phyloP scores from a whole-genome alignment of 78 protist species.

The Isochrysis galbana region DNA sequence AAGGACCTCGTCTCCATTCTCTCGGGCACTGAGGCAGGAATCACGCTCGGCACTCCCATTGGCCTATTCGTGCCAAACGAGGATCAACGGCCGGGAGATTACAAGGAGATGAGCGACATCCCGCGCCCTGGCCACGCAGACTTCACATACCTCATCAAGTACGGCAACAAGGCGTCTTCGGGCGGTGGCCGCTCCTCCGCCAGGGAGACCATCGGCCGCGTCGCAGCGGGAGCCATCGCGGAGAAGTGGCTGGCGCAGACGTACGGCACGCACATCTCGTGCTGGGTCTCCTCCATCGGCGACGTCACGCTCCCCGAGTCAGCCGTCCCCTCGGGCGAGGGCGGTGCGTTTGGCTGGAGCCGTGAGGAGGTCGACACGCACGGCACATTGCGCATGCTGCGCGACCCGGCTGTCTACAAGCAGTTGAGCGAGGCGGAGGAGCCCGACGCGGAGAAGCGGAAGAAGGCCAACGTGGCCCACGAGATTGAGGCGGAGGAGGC shows the following conservation, averaged over 20 bases:
- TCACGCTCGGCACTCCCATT: too few species aligned
- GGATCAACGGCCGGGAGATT: slow-evolving; percentile 80
- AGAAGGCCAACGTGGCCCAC: neutral
- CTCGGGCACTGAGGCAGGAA: slow-evolving; percentile 65
- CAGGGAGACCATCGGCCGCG: slow-evolving; percentile 74
- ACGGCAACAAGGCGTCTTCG: slow-evolving; percentile 41
- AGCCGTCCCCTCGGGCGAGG: neutral
- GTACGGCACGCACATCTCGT: slow-evolving; percentile 53
- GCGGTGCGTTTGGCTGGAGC: neutral
- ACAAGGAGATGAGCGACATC: slow-evolving; percentile 53
- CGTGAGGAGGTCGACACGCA: slow-evolving; percentile 1
- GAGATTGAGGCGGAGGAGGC: neutral
- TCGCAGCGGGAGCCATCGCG: slow-evolving; percentile 81
- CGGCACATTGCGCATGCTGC: neutral
- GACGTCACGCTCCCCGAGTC: neutral
- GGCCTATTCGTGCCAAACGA: too few species aligned
- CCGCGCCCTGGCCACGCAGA: slow-evolving; percentile 86
- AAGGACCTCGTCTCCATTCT: slow-evolving; percentile 54
- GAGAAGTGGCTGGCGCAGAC: slow-evolving; percentile 63
- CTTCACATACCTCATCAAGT: slow-evolving; percentile 62
- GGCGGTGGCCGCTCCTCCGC: slow-evolving; percentile 82
- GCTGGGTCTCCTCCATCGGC: slow-evolving; percentile 50
- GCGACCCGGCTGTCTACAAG: neutral
- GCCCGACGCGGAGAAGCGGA: neutral
- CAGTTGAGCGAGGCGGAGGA: neutral